phyloP scores from a whole-genome alignment of 2,329 filamentous ascomycete genomes.

The Tolypocladium tropicale region DNA sequence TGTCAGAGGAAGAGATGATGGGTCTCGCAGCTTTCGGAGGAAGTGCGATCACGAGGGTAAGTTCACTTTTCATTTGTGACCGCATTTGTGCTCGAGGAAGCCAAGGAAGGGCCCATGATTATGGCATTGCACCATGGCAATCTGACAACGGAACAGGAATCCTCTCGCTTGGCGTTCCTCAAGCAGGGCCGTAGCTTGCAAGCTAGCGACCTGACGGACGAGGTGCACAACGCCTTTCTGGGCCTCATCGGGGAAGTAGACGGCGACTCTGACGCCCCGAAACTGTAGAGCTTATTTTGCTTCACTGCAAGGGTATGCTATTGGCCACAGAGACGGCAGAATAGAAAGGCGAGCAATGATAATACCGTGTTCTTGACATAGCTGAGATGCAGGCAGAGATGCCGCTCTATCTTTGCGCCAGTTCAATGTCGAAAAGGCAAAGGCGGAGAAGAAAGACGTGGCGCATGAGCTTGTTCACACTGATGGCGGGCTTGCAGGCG shows the following conservation, averaged over 20 bases:
- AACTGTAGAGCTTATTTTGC: constrained; percentile 17
- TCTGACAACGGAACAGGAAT: constrained; percentile 41
- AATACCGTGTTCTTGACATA: too few relatives aligned
- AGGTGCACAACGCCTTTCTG: constrained; percentile 75
- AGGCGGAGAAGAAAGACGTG: too few relatives aligned
- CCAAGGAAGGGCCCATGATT: too few relatives aligned
- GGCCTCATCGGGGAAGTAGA: constrained; percentile 67
- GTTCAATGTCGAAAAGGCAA: too few relatives aligned
- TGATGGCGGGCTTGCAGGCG: too few relatives aligned
- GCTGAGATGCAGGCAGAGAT: too few relatives aligned
- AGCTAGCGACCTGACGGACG: constrained; percentile 84
- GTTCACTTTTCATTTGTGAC: constrained; percentile 16
- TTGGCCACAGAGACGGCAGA: too few relatives aligned
- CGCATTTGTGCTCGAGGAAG: not conserved
- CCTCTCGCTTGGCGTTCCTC: constrained; percentile 75
- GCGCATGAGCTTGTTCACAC: too few relatives aligned
- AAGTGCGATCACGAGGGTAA: constrained; percentile 71
- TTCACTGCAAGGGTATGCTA: not conserved
- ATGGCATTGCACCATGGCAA: too few relatives aligned
- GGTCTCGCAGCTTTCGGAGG: constrained; percentile 78
- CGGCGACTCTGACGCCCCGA: constrained; percentile 23
- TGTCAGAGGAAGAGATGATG: constrained; percentile 50
- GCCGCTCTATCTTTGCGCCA: too few relatives aligned
- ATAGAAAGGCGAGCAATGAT: too few relatives aligned
- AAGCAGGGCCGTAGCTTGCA: constrained; percentile 82